Percentiles rank a stretch among this genome's conserved stretches.
Conservation (phyloP, 345 rosid genomes). For the Microcos paniculata region DNA sequence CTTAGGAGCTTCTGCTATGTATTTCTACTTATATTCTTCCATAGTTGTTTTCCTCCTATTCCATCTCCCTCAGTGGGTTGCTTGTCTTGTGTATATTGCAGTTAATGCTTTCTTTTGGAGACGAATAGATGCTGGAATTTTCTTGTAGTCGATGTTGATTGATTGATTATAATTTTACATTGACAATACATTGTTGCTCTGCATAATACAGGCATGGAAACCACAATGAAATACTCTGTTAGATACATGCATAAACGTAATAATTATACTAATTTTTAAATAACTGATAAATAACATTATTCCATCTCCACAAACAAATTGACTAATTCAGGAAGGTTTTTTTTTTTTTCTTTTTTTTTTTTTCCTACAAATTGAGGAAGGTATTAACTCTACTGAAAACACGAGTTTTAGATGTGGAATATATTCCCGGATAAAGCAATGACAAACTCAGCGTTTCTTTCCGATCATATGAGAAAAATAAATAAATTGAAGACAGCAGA, state of each 20-base stretch:
- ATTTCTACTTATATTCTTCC: not conserved
- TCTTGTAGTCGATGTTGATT: not conserved
- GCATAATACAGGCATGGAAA: not conserved
- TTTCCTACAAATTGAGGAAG: not conserved
- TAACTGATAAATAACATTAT: no score
- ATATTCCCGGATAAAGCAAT: not conserved
- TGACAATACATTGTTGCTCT: not conserved
- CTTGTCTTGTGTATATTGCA: not conserved
- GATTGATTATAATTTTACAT: not conserved
- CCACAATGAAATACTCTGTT: not conserved
- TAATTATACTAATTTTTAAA: not conserved
- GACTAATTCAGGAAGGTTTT: not conserved
- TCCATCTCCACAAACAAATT: not conserved
- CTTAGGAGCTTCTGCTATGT: slow-evolving; percentile 2
- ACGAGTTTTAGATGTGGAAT: not conserved
- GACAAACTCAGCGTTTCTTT: not conserved
- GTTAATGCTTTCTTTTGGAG: not conserved
- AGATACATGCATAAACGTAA: not conserved
- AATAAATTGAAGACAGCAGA: not conserved
- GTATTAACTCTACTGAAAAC: not conserved
- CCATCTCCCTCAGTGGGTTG: not conserved
- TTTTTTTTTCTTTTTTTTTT: no score
- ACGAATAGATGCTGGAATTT: not conserved
- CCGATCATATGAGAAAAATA: not conserved
- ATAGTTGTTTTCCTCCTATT: not conserved